Conservation (phyloP, 805 yeast genomes). For the Metschnikowia anglica region DNA sequence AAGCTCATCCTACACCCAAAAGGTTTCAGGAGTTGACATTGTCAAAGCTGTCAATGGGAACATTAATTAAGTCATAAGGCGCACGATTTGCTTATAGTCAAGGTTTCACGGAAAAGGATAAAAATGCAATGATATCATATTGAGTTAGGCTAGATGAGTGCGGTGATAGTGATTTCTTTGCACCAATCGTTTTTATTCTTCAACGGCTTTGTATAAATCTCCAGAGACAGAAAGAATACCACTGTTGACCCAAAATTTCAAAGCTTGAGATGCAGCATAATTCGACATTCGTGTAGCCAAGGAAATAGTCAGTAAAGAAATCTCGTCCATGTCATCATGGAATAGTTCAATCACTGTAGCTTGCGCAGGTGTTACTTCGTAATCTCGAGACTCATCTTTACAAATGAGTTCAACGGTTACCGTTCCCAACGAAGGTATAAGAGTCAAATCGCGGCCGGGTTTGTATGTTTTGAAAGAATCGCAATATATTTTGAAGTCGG, state of each 20-base stretch:
- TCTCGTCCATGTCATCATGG: slow-evolving; percentile 30
- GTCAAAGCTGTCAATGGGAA: slow-evolving; percentile 60
- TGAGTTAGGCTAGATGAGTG: background rate
- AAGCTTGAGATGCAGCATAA: slow-evolving; percentile 25
- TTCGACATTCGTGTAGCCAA: slow-evolving; percentile 24
- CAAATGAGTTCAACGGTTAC: slow-evolving; percentile 57
- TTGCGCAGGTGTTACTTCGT: slow-evolving; percentile 64
- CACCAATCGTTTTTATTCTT: background rate
- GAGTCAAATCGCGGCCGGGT: slow-evolving; percentile 56
- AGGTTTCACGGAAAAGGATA: background rate
- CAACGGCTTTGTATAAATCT: slow-evolving; percentile 6
- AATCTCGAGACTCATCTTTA: slow-evolving; percentile 20
- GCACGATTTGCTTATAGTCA: background rate
- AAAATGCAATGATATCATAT: background rate
- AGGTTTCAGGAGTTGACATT: slow-evolving; percentile 65
- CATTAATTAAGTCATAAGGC: slow-evolving; percentile 21
- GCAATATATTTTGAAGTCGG: slow-evolving; percentile 45
- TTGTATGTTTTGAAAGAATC: slow-evolving; percentile 44
- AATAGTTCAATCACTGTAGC: slow-evolving; percentile 63
- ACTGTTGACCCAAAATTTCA: slow-evolving; percentile 63
- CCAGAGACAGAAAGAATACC: slow-evolving; percentile 43
- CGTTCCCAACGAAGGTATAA: slow-evolving; percentile 59
- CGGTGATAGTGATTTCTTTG: background rate
- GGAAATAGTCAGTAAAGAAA: slow-evolving; percentile 26
- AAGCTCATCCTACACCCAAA: slow-evolving; percentile 59